Evolutionary conservation across 73 alveolate genomes (phyloP).

Genomic region (Paramecium primaurelia): DNA sequence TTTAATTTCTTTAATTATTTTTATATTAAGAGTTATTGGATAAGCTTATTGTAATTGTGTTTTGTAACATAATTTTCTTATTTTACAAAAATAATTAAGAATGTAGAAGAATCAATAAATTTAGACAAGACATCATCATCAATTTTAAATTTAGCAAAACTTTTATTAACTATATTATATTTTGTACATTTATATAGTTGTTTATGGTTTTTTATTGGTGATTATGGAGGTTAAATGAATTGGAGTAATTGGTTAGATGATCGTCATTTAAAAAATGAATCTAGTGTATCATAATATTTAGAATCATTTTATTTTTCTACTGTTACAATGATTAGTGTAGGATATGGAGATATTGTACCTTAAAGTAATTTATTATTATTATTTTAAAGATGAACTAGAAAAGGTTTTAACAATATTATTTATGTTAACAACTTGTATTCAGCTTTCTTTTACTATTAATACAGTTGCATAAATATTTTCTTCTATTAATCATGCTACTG

Average conservation of each 20-base stretch:
- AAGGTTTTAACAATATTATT: neutral
- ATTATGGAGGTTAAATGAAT: neutral
- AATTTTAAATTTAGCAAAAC: neutral
- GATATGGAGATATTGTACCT: constrained; percentile 59
- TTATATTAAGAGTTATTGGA: neutral
- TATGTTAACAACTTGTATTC: constrained; percentile 5
- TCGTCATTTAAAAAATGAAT: neutral
- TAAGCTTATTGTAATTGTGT: neutral
- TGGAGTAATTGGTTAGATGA: neutral
- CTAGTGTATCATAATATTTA: constrained; percentile 1
- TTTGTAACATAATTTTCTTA: neutral
- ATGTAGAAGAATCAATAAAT: constrained; percentile 27
- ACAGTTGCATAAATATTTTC: constrained; percentile 12
- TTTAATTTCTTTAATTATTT: neutral
- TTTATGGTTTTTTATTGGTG: constrained; percentile 10
- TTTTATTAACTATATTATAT: neutral
- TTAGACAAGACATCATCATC: neutral
- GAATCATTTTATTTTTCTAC: constrained; percentile 51
- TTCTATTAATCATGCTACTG: neutral
- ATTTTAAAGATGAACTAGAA: neutral
- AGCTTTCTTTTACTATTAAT: neutral
- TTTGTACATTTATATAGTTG: neutral
- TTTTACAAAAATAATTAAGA: neutral
- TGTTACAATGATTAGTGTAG: constrained; percentile 60
- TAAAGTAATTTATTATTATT: neutral